These are phyloP conservation scores for Acanthamoeba rhysodes DNA, from an alignment of 208 protist species.

Conservation along the genomic window DNA sequence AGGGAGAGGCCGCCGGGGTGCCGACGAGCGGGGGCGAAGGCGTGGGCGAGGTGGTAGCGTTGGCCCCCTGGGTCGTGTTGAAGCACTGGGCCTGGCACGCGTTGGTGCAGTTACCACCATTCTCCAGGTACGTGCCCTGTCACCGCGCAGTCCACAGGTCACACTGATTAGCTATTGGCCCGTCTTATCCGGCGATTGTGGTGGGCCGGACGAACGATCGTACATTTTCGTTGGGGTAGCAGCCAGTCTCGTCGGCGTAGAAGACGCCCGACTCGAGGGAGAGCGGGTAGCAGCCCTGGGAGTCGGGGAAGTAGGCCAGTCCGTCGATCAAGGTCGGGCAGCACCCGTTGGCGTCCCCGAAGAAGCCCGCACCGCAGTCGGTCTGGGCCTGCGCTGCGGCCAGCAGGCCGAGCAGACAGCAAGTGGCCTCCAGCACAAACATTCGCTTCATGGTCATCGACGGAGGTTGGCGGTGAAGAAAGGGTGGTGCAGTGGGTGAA, in stretches of 20 bases:
- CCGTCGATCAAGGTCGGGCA: neutral
- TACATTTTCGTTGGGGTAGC: conserved; percentile 48
- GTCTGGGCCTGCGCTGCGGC: neutral
- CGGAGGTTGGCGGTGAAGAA: neutral
- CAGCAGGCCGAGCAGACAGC: neutral
- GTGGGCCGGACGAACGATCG: no score
- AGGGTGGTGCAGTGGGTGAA: neutral
- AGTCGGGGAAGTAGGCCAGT: conserved; percentile 16
- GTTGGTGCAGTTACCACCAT: neutral
- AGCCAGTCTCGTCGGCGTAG: neutral
- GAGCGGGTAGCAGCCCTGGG: conserved; percentile 12
- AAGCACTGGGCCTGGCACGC: conserved; percentile 27
- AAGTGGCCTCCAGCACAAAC: neutral
- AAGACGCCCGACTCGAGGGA: neutral
- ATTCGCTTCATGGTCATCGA: neutral
- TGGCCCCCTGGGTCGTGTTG: neutral
- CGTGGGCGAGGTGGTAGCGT: neutral
- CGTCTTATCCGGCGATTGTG: no score
- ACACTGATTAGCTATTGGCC: no score
- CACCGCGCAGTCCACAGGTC: no score
- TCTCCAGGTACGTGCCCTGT: neutral
- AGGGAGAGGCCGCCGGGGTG: no score
- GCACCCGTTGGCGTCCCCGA: conserved; percentile 18
- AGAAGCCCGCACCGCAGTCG: neutral
- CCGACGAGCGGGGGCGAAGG: neutral